Percentiles rank a stretch among this genome's conserved stretches.
These are phyloP conservation scores for Ziziphus jujuba DNA, from an alignment of 306 rosid species.

Conservation along the genomic window DNA sequence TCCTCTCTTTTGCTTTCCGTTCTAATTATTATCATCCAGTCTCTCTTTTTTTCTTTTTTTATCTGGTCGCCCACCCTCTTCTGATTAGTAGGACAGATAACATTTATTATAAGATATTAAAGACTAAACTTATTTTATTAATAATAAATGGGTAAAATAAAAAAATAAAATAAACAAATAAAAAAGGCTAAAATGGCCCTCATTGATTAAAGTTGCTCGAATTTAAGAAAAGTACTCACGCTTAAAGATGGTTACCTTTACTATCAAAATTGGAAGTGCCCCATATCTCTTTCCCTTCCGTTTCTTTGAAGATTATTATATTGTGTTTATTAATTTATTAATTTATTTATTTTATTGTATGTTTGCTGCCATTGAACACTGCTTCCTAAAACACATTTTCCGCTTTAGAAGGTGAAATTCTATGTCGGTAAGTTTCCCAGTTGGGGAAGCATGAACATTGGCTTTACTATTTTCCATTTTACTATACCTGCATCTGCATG, in stretches of 20 bases:
- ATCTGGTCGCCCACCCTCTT: not conserved
- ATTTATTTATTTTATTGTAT: not conserved
- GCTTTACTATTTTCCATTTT: not conserved
- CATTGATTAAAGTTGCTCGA: conserved; percentile 11
- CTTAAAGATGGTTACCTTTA: conserved; percentile 11
- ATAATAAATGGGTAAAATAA: too few relatives aligned
- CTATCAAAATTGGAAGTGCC: not conserved
- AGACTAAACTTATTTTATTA: too few relatives aligned
- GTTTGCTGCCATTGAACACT: not conserved
- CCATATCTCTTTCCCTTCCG: not conserved
- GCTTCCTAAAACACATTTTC: not conserved
- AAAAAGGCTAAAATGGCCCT: not conserved
- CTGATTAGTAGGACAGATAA: not conserved
- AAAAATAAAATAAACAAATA: too few relatives aligned
- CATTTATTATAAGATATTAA: not conserved
- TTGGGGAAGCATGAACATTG: not conserved
- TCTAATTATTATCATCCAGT: not conserved
- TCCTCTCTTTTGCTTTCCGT: not conserved
- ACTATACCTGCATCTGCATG: not conserved
- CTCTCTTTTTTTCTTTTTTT: not conserved
- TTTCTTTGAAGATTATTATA: not conserved
- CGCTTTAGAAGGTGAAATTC: not conserved
- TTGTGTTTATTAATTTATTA: not conserved
- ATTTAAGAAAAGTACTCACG: not conserved
- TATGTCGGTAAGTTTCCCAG: conserved; percentile 7